Evolutionary conservation across 495 filamentous ascomycete species (phyloP), one percentile per base, ranked within the genome.

Genomic region (Bombardia bombarda): DNA sequence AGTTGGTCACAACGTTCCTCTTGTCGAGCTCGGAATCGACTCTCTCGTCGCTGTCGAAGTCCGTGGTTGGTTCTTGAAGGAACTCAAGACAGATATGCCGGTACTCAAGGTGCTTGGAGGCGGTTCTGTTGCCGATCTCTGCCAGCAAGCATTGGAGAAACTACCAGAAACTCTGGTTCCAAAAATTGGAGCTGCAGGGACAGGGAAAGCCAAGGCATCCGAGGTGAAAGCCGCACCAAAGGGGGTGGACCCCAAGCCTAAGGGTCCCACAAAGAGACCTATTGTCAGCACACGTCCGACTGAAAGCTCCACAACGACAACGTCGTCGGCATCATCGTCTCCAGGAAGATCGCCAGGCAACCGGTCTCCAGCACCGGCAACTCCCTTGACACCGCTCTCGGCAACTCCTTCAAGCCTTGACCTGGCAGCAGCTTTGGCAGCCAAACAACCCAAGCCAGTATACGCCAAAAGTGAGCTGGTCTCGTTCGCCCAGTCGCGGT

Each of bases 31-130:
- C 24, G 47, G 66, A 28, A 19, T 66, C 23, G 54, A 67, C 45
- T 63, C 65, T 0, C 41, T 65, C 13, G 43, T 65, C 7, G 52
- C 63, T 3, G 52, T 68, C 16, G 60, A 63, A 21, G 40, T 66
- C 10, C 49, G 63, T 10, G 46, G 52, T 2, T 66, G 65, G 63
- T 63, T 65, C 33, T 28, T 60, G 28, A 63, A 57, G 32, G 47
- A 56, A 38, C 37, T 66, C 3, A 31, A 53, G 10, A 48, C 49
- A 3, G 53, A 66, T 47, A 34, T 69, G 3, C 65, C 65, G 2
- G 61, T 66, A 0, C 43, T 69, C 2, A 60, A 63, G 42, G 51
- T 62, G 18, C 28, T 68, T 7, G 40, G 55, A 12, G 62, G 53
- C 20, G 51, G 36, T 7, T 50, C 56, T 5, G 42, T 57, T 20